phyloP scores from a whole-genome alignment of 2,329 filamentous ascomycete species.

The Ascomycota sp. region DNA sequence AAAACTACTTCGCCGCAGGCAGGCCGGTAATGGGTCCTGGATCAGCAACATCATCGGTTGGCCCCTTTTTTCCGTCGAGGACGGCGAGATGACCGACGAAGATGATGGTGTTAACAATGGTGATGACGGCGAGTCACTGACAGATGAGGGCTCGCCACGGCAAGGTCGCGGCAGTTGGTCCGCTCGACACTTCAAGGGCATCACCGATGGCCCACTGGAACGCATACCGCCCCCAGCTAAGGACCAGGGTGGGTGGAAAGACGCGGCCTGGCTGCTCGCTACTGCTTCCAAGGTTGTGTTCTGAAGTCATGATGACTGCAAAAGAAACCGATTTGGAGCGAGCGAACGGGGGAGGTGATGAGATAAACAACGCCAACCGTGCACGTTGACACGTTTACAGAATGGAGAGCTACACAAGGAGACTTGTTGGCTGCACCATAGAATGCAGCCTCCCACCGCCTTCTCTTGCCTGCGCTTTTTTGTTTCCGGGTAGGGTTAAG shows the following conservation, averaged over 20 bases:
- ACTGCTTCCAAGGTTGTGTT: constrained; percentile 43
- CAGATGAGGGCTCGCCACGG: constrained; percentile 9
- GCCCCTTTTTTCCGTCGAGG: constrained; percentile 41
- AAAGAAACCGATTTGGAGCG: too few relatives aligned
- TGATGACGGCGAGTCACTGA: constrained; percentile 9
- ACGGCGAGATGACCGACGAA: constrained; percentile 28
- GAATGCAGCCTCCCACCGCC: not conserved
- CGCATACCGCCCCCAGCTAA: constrained; percentile 25
- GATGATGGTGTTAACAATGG: constrained; percentile 16
- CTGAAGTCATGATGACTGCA: constrained; percentile 10
- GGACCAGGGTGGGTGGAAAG: constrained; percentile 41
- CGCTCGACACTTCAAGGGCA: constrained; percentile 18
- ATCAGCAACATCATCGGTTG: constrained; percentile 37
- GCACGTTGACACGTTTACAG: too few relatives aligned
- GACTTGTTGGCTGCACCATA: not conserved
- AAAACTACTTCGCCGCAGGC: constrained; percentile 32
- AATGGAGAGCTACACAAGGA: too few relatives aligned
- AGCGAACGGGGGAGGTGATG: too few relatives aligned
- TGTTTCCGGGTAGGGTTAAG: too few relatives aligned
- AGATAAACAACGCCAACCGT: too few relatives aligned
- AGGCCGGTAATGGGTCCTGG: constrained; percentile 33
- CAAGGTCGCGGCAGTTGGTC: constrained; percentile 13
- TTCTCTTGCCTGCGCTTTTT: not conserved
- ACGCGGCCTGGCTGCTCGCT: constrained; percentile 46
- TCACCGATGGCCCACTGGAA: constrained; percentile 21